Conservation (phyloP, 2,329 filamentous ascomycete species). For the Plenodomus lindquistii region DNA sequence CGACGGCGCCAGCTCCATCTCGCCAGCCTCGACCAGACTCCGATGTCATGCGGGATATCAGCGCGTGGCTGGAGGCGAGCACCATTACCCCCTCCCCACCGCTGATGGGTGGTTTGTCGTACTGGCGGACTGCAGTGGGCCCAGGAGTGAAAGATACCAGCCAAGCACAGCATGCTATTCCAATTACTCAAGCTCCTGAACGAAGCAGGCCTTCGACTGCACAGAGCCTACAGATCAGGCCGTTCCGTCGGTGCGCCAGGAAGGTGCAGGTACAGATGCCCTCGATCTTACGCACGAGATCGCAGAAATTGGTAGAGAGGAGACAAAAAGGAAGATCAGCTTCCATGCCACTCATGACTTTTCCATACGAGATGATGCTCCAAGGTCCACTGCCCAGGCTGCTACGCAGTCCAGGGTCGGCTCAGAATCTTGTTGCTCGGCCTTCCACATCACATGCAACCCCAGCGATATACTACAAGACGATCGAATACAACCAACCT, state of each 20-base stretch:
- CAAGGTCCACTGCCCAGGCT: slow-evolving; percentile 7
- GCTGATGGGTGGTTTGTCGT: slow-evolving; percentile 39
- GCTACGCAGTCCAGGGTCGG: slow-evolving; percentile 13
- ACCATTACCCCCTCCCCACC: slow-evolving; percentile 27
- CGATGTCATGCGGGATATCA: slow-evolving; percentile 29
- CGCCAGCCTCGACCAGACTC: slow-evolving; percentile 31
- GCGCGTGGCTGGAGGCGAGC: slow-evolving; percentile 41
- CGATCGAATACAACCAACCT: slow-evolving; percentile 1
- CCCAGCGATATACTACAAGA: slow-evolving; percentile 1
- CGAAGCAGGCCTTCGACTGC: slow-evolving; percentile 17
- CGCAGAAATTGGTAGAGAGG: slow-evolving; percentile 13
- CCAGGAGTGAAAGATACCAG: slow-evolving; percentile 7
- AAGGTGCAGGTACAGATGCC: slow-evolving; percentile 38
- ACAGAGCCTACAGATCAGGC: slow-evolving; percentile 24
- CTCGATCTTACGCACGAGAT: slow-evolving; percentile 22
- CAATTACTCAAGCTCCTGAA: slow-evolving; percentile 21
- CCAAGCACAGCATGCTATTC: slow-evolving; percentile 33
- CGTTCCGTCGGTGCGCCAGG: slow-evolving; percentile 32
- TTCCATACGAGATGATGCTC: slow-evolving; percentile 16
- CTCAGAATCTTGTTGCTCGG: slow-evolving; percentile 4
- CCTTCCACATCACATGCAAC: slow-evolving; percentile 8
- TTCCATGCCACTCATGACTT: slow-evolving; percentile 29
- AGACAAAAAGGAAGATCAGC: slow-evolving; percentile 28
- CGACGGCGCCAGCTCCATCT: slow-evolving; percentile 19
- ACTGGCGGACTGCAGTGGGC: slow-evolving; percentile 32